Percentiles rank a stretch among this genome's conserved stretches.
Evolutionary conservation across 768 basidiomycete species (phyloP).

Genomic region (Amylocystis lapponica): DNA sequence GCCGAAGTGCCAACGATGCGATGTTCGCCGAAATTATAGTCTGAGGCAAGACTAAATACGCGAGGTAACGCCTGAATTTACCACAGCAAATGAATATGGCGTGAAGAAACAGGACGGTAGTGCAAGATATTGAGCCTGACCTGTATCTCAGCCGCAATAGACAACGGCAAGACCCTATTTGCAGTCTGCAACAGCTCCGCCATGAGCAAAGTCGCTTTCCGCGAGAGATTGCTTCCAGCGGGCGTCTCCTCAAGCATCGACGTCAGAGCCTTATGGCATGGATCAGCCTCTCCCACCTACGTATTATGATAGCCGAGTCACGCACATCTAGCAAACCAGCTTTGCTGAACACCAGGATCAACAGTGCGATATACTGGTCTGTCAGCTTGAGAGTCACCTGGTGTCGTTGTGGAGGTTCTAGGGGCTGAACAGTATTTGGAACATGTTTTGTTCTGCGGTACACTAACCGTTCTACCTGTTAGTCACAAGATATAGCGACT

Average conservation of each 20-base stretch:
- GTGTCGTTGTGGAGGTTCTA: conserved; percentile 28
- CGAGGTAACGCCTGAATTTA: conserved; percentile 76
- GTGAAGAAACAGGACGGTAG: conserved; percentile 1
- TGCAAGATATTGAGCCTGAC: no score
- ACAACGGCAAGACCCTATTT: conserved; percentile 79
- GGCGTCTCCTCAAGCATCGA: conserved; percentile 79
- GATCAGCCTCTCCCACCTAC: neutral
- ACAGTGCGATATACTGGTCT: conserved; percentile 87
- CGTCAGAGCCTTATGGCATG: conserved; percentile 61
- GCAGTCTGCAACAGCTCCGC: conserved; percentile 88
- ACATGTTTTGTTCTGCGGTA: conserved; percentile 44
- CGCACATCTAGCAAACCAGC: conserved; percentile 85
- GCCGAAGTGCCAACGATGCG: conserved; percentile 81
- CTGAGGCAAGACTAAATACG: conserved; percentile 79
- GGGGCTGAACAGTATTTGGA: conserved; percentile 10
- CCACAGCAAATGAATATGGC: no score
- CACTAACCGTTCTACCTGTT: conserved; percentile 36
- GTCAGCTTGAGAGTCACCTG: conserved; percentile 71
- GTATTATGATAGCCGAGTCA: conserved; percentile 3
- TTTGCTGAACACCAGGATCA: conserved; percentile 79
- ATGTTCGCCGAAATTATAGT: conserved; percentile 71
- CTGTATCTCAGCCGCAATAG: conserved; percentile 81
- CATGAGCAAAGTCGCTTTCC: conserved; percentile 87
- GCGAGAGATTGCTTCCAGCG: conserved; percentile 64
- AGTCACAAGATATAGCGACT: neutral